Percentiles rank a stretch among this genome's conserved stretches.
Conservation (phyloP, 768 basidiomycete genomes). For the Exsudoporus frostii region DNA sequence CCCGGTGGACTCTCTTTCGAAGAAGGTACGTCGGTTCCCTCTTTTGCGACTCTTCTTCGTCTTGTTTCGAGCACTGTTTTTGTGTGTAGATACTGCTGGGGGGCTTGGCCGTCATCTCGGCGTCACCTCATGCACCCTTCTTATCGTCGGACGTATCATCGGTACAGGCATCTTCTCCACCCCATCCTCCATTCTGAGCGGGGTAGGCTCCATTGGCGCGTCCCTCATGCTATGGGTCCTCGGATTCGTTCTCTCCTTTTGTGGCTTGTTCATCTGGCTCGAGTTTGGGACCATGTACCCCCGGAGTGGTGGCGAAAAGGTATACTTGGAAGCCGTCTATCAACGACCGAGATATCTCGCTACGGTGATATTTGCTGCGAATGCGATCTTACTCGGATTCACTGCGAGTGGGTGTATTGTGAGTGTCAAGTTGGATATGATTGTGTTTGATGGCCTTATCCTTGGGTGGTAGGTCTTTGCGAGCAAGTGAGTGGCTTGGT, state of each 20-base stretch:
- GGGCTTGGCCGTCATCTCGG: conserved; percentile 59
- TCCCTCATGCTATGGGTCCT: conserved; percentile 64
- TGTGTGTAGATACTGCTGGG: conserved; percentile 42
- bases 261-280: conserved; percentile 60
- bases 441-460: neutral
- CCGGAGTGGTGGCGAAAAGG: conserved; percentile 60
- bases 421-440: conserved; percentile 13
- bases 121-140: conserved; percentile 53
- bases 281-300: conserved; percentile 65
- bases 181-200: conserved; percentile 53
- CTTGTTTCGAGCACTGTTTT: neutral
- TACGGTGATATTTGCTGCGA: conserved; percentile 47
- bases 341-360: conserved; percentile 44
- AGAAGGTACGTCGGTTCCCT: conserved; percentile 37
- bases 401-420: conserved; percentile 49
- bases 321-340: conserved; percentile 58
- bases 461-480: conserved; percentile 27
- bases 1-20: conserved; percentile 47
- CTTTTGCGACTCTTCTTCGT: neutral
- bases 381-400: conserved; percentile 45
- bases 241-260: conserved; percentile 56
- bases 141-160: conserved; percentile 57
- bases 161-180: conserved; percentile 68
- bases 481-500: conserved; percentile 28
- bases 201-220: conserved; percentile 57